phyloP scores from a whole-genome alignment of 2,329 filamentous ascomycete genomes.

The Fusarium virguliforme region DNA sequence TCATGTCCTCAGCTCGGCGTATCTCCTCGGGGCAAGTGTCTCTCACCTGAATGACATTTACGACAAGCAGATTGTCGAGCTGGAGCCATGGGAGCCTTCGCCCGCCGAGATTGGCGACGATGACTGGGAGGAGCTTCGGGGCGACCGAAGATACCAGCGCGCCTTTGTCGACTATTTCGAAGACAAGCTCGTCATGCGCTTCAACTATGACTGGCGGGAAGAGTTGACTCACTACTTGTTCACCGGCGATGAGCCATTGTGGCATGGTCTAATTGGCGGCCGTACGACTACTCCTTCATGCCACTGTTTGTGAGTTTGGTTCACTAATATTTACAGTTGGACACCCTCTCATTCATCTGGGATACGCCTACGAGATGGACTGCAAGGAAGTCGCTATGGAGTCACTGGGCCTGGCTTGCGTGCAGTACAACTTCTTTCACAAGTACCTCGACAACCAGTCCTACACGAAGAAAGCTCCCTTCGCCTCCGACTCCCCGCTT shows the following conservation, averaged over 20 bases:
- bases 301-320: not conserved
- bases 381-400: slow-evolving; percentile 91
- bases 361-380: slow-evolving; percentile 92
- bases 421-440: slow-evolving; percentile 73
- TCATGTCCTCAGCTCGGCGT: slow-evolving; percentile 88
- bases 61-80: slow-evolving; percentile 78
- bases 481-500: slow-evolving; percentile 74
- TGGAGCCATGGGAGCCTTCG: slow-evolving; percentile 87
- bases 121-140: slow-evolving; percentile 91
- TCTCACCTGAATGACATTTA: slow-evolving; percentile 86
- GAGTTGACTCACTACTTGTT: slow-evolving; percentile 85
- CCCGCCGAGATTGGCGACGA: slow-evolving; percentile 85
- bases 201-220: slow-evolving; percentile 87
- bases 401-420: slow-evolving; percentile 79
- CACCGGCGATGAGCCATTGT: slow-evolving; percentile 79
- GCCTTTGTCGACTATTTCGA: slow-evolving; percentile 97
- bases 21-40: slow-evolving; percentile 83
- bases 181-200: slow-evolving; percentile 82
- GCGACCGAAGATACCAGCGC: slow-evolving; percentile 85
- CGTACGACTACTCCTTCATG: slow-evolving; percentile 67
- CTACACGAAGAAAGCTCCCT: slow-evolving; percentile 77
- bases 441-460: slow-evolving; percentile 80
- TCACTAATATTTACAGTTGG: slow-evolving; percentile 72
- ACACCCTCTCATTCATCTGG: slow-evolving; percentile 93
- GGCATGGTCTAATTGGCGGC: slow-evolving; percentile 85